These are phyloP conservation scores for Trichoderma gamsii DNA, from an alignment of 495 filamentous ascomycete species.

Conservation along the genomic window DNA sequence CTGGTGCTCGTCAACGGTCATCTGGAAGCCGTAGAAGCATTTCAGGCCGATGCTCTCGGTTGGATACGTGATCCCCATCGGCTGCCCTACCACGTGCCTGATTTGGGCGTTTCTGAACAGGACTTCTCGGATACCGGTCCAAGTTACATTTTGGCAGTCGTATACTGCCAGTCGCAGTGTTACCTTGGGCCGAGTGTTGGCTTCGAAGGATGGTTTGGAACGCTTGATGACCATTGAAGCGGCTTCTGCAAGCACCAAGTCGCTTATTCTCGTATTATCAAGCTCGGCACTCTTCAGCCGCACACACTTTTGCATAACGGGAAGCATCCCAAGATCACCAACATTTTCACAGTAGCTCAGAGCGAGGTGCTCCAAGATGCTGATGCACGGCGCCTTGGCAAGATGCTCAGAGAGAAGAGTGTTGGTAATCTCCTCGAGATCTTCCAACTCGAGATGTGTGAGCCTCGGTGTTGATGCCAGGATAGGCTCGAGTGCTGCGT, in stretches of 20 bases:
- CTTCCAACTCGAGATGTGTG: slow-evolving; percentile 86
- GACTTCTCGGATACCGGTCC: slow-evolving; percentile 85
- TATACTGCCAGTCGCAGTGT: slow-evolving; percentile 78
- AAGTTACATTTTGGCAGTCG: slow-evolving; percentile 85
- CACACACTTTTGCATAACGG: slow-evolving; percentile 68
- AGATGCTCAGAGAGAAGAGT: slow-evolving; percentile 59
- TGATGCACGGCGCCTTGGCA: slow-evolving; percentile 65
- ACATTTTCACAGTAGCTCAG: slow-evolving; percentile 85
- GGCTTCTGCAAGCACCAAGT: slow-evolving; percentile 83
- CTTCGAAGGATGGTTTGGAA: slow-evolving; percentile 39
- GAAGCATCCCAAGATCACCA: slow-evolving; percentile 79
- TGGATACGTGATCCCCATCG: slow-evolving; percentile 41
- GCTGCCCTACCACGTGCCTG: slow-evolving; percentile 32
- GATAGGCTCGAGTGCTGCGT: slow-evolving; percentile 64
- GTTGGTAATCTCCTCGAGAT: slow-evolving; percentile 73
- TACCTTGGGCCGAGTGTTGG: slow-evolving; percentile 42
- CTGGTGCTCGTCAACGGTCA: slow-evolving; percentile 86
- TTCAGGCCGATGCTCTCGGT: slow-evolving; percentile 77
- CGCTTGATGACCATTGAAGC: slow-evolving; percentile 67
- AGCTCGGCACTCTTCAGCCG: slow-evolving; percentile 67
- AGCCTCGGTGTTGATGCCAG: slow-evolving; percentile 68
- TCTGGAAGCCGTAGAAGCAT: slow-evolving; percentile 93
- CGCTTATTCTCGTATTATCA: slow-evolving; percentile 90
- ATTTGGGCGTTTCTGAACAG: slow-evolving; percentile 75
- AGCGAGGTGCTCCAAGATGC: slow-evolving; percentile 68